These are phyloP conservation scores for Vigna nakashimae DNA, from an alignment of 306 rosid species.

Conservation along the genomic window DNA sequence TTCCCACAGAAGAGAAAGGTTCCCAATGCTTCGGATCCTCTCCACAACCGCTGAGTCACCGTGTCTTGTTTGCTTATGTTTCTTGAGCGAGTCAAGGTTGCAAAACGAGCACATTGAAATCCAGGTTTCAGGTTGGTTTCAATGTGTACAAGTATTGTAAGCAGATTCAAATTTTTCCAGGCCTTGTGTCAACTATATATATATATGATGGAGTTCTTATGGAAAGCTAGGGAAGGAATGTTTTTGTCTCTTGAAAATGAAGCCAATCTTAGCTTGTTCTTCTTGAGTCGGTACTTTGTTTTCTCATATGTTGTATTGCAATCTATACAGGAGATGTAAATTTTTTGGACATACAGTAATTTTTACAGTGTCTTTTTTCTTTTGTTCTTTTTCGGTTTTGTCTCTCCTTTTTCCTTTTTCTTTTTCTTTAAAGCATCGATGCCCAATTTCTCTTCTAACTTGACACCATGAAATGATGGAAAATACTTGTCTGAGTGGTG, in stretches of 20 bases:
- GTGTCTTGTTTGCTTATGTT: conserved; percentile 16
- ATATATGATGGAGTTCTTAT: conserved; percentile 16
- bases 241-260: conserved; percentile 3
- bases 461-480: conserved; percentile 4
- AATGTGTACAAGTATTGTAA: conserved; percentile 14
- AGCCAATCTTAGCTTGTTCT: conserved; percentile 11
- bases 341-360: conserved; percentile 43
- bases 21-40: conserved; percentile 94
- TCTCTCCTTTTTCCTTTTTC: conserved; percentile 23
- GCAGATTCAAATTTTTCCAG: conserved; percentile 31
- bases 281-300: conserved; percentile 8
- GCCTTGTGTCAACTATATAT: conserved; percentile 39
- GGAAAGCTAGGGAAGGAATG: not conserved
- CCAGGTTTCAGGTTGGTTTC: conserved; percentile 19
- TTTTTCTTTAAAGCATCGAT: not conserved
- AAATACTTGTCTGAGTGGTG: not conserved
- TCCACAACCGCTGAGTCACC: conserved; percentile 79
- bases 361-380: conserved; percentile 14
- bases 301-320: conserved; percentile 29
- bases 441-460: not conserved
- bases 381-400: conserved; percentile 6
- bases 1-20: conserved; percentile 76
- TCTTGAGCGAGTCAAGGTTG: conserved; percentile 24
- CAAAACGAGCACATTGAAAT: conserved; percentile 17
- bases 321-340: conserved; percentile 44